Conservation (phyloP, 139 green algal genomes). For the Picochlorum sp. region DNA sequence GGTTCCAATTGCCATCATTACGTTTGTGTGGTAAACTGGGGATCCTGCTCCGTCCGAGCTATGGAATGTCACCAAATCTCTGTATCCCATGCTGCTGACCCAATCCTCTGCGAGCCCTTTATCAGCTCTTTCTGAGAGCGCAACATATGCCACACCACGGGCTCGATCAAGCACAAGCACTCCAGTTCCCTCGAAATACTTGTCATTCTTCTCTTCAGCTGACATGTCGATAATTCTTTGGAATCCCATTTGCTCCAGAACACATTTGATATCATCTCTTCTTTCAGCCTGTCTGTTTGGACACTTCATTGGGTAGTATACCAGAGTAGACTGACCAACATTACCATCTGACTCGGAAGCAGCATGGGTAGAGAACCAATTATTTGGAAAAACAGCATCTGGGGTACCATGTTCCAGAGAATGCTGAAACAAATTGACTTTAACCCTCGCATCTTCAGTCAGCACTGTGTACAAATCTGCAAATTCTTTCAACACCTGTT, state of each 20-base stretch:
- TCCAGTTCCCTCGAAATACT: conserved; percentile 82
- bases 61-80: conserved; percentile 37
- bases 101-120: conserved; percentile 45
- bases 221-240: conserved; percentile 50
- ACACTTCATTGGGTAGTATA: conserved; percentile 89
- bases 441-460: conserved; percentile 49
- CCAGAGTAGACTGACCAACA: conserved; percentile 48
- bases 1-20: conserved; percentile 90
- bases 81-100: conserved; percentile 57
- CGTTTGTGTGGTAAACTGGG: conserved; percentile 93
- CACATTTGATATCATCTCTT: conserved; percentile 57
- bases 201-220: conserved; percentile 26
- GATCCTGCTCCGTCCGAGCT: conserved; percentile 35
- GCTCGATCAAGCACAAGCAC: conserved; percentile 82
- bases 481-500: conserved; percentile 65
- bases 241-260: conserved; percentile 45
- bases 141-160: conserved; percentile 82
- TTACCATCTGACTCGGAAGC: conserved; percentile 33
- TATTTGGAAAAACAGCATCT: conserved; percentile 95
- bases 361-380: conserved; percentile 79
- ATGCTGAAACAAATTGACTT: conserved; percentile 56
- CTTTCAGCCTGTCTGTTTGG: conserved; percentile 71
- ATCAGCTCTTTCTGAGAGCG: conserved; percentile 73
- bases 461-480: conserved; percentile 62
- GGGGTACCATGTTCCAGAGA: conserved; percentile 68